Percentiles rank a stretch among this genome's conserved stretches.
Conservation (phyloP, 768 basidiomycete genomes). For the Kwoniella sp. region DNA sequence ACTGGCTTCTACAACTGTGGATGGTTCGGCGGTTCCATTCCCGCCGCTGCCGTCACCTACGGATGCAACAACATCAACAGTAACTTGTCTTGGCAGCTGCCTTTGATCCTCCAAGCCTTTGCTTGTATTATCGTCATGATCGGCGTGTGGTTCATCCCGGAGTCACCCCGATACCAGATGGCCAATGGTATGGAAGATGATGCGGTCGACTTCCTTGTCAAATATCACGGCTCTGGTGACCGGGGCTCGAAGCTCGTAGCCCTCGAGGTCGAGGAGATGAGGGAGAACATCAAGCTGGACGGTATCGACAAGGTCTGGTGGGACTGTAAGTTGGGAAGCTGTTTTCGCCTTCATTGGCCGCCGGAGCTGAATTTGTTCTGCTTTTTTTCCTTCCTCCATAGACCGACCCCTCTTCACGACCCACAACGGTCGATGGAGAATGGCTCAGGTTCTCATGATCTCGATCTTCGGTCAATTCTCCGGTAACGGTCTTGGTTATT, state of each 20-base stretch:
- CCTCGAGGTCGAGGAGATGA: constrained; percentile 45
- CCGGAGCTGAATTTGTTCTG: not conserved
- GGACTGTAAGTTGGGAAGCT: constrained; percentile 59
- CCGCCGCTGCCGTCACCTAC: constrained; percentile 33
- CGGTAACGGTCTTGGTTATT: constrained; percentile 63
- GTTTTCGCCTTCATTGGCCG: not conserved
- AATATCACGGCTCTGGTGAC: constrained; percentile 25
- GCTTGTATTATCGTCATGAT: constrained; percentile 24
- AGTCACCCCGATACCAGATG: constrained; percentile 37
- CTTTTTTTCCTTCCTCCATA: not conserved
- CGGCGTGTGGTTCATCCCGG: constrained; percentile 32
- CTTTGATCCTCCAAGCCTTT: constrained; percentile 33
- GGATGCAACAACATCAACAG: constrained; percentile 37
- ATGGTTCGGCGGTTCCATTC: constrained; percentile 34
- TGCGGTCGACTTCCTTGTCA: constrained; percentile 25
- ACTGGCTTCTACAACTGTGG: constrained; percentile 40
- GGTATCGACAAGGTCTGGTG: constrained; percentile 66
- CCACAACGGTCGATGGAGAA: constrained; percentile 43
- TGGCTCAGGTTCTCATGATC: constrained; percentile 63
- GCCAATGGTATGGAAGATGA: constrained; percentile 32
- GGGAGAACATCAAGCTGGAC: constrained; percentile 61
- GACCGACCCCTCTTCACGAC: constrained; percentile 33
- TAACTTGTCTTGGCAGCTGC: constrained; percentile 36
- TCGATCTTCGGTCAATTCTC: constrained; percentile 66
- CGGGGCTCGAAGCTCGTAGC: constrained; percentile 15